Evolutionary conservation across 2,329 filamentous ascomycete species (phyloP), one percentile per base, ranked within the genome.

Genomic region (Venturia asperata): DNA sequence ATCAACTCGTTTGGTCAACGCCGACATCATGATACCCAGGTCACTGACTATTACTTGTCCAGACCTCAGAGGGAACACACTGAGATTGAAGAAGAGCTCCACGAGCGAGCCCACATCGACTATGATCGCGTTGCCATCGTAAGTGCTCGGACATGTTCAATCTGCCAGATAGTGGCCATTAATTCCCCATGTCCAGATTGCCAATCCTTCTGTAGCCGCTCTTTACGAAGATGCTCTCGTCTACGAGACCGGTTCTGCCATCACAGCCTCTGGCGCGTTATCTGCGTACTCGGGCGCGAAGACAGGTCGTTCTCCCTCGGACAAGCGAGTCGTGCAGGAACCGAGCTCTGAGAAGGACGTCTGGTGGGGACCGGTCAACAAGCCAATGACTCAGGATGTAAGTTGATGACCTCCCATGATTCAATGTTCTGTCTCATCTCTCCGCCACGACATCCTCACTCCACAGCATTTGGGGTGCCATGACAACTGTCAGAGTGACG

Each of bases 281-380:
- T 97, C 92, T 69, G 94, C 94, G 75, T 99, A 97, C 85, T 97
- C 94, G 60, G 94, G 94, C 73, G 90, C 92, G 73, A 99, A 99
- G 86, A 99, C 94, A 68, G 94, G 94, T 68, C 92, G 94, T 70
- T 99, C 94, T 68, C 94, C 94, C 30, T 87, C 91, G 65, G 94
- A 99, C 81, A 99, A 99, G 88, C 89, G 94, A 77, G 90, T 99
- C 75, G 94, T 99, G 75, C 87, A 95, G 81, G 94, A 99, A 79
- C 82, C 87, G 67, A 83, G 86, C 68, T 97, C 94, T 69, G 88
- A 96, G 78, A 88, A 94, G 66, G 87, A 99, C 68, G 85, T 99
- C 74, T 99, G 94, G 94, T 97, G 94, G 94, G 94, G 94, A 74
- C 93, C 94, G 65, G 94, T 99, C 71, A 99, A 99, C 85, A 97